Conservation (phyloP, 177 flowering plant species). For the Vitis hybrid region DNA sequence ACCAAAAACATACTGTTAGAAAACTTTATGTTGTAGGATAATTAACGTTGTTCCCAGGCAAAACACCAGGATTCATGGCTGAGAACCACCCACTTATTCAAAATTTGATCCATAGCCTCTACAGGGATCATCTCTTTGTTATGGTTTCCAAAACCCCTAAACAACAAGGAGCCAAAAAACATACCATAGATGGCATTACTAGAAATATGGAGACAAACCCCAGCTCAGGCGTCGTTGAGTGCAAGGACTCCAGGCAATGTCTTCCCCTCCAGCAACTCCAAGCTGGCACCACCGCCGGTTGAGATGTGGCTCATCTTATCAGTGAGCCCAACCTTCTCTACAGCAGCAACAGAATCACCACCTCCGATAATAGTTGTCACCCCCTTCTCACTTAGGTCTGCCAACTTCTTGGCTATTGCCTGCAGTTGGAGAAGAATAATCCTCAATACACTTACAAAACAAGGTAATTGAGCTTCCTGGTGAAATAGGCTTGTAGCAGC, state of each 20-base stretch:
- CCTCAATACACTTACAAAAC: too few species aligned
- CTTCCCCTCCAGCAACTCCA: constrained; percentile 86
- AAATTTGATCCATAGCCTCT: constrained; percentile 9
- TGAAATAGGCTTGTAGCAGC: too few species aligned
- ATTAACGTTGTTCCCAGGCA: too few species aligned
- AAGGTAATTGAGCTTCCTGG: too few species aligned
- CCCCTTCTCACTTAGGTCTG: constrained; percentile 77
- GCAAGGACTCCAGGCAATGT: constrained; percentile 84
- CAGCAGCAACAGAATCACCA: constrained; percentile 94
- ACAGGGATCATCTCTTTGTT: constrained; percentile 2
- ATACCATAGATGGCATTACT: neutral
- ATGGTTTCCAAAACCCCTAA: constrained; percentile 5
- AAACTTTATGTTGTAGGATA: too few species aligned
- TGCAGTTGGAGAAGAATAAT: constrained; percentile 10
- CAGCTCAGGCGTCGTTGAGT: constrained; percentile 61
- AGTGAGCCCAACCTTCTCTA: constrained; percentile 83
- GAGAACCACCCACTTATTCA: neutral
- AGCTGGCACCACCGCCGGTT: constrained; percentile 95
- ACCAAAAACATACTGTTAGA: too few species aligned
- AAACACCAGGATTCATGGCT: too few species aligned
- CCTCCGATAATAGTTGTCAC: constrained; percentile 90
- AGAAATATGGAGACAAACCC: neutral
- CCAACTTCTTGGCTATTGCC: constrained; percentile 79
- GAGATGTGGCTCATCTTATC: constrained; percentile 94
- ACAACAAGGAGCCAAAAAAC: neutral